These are phyloP conservation scores for Xylaria telfairii DNA, from an alignment of 495 filamentous ascomycete species.

Conservation along the genomic window DNA sequence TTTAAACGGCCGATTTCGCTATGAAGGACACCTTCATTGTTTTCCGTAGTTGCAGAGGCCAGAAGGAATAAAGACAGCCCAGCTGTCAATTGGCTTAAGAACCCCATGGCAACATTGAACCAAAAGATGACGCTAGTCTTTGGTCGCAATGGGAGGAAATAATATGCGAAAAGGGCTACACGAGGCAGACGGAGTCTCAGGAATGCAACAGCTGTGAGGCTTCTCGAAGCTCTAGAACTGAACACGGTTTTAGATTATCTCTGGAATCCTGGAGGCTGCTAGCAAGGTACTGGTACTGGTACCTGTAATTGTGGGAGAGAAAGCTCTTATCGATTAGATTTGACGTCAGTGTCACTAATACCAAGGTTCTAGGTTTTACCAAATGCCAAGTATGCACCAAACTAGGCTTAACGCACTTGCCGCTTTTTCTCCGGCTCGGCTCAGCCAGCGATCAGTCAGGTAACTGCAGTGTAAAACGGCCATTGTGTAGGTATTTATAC, in stretches of 20 bases:
- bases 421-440: neutral
- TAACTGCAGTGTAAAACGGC: too few relatives aligned
- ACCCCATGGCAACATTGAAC: conserved; percentile 38
- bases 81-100: conserved; percentile 39
- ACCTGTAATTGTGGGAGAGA: conserved; percentile 15
- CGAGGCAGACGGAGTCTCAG: conserved; percentile 17
- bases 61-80: conserved; percentile 36
- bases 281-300: conserved; percentile 12
- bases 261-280: conserved; percentile 22
- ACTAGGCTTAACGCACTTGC: neutral
- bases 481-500: too few relatives aligned
- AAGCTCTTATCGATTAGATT: conserved; percentile 35
- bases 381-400: neutral
- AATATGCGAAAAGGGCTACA: neutral
- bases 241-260: conserved; percentile 41
- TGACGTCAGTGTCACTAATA: conserved; percentile 33
- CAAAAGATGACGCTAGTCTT: neutral
- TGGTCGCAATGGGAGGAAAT: neutral
- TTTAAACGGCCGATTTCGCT: conserved; percentile 63
- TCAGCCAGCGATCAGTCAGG: too few relatives aligned
- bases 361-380: neutral
- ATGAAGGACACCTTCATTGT: conserved; percentile 51
- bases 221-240: conserved; percentile 28
- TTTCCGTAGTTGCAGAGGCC: conserved; percentile 17
- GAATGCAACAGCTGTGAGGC: conserved; percentile 18